These are phyloP conservation scores for Simplicillium aogashimaense DNA, from an alignment of 2,329 filamentous ascomycete species.

Conservation along the genomic window DNA sequence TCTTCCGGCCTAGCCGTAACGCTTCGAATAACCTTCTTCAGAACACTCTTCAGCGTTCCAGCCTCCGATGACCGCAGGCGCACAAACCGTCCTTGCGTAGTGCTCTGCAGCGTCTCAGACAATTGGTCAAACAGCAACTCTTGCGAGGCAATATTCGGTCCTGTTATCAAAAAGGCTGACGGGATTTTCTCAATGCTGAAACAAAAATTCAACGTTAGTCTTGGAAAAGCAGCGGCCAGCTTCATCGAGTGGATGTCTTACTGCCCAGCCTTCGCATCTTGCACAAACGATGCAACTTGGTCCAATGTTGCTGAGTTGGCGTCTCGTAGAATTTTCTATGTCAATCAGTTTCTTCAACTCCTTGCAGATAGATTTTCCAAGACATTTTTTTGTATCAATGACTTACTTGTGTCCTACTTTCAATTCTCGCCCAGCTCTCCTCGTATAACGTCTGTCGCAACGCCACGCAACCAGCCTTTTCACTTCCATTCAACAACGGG, in stretches of 20 bases:
- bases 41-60: slow-evolving; percentile 60
- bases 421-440: slow-evolving; percentile 53
- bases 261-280: slow-evolving; percentile 22
- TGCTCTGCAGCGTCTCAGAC: slow-evolving; percentile 39
- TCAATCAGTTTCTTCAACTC: background rate
- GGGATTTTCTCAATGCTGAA: slow-evolving; percentile 43
- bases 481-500: slow-evolving; percentile 43
- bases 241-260: slow-evolving; percentile 10
- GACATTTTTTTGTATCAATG: too few species aligned
- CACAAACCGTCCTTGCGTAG: slow-evolving; percentile 47
- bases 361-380: too few species aligned
- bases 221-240: background rate
- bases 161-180: slow-evolving; percentile 64
- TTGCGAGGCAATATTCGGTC: slow-evolving; percentile 69
- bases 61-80: slow-evolving; percentile 60
- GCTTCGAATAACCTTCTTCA: slow-evolving; percentile 66
- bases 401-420: slow-evolving; percentile 46
- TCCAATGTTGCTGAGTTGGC: slow-evolving; percentile 52
- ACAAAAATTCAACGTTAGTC: slow-evolving; percentile 10
- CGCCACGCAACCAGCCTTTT: slow-evolving; percentile 35
- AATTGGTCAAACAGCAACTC: slow-evolving; percentile 65
- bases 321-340: slow-evolving; percentile 44
- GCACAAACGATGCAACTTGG: slow-evolving; percentile 47
- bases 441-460: slow-evolving; percentile 52
- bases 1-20: slow-evolving; percentile 37